These are phyloP conservation scores for Antitrichia curtipendula DNA, from an alignment of 225 moss, liverwort and hornwort species.

Conservation along the genomic window DNA sequence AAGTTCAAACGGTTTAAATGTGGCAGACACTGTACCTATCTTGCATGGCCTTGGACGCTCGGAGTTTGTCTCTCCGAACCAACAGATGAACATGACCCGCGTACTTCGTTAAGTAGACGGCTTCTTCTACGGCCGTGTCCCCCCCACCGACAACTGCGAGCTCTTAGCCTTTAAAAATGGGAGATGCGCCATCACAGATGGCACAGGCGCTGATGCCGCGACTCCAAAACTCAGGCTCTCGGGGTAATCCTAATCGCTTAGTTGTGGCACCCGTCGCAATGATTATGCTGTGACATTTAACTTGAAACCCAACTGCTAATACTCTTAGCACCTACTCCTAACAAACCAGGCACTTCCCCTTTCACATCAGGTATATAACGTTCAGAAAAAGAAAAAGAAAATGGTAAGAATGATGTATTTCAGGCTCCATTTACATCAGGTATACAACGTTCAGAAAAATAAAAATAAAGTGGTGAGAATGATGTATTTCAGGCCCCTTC, in stretches of 20 bases:
- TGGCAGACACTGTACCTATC: conserved; percentile 40
- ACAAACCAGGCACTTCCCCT: neutral
- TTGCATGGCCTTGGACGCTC: conserved; percentile 97
- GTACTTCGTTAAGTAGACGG: conserved; percentile 85
- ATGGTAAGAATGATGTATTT: neutral
- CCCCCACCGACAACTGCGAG: conserved; percentile 95
- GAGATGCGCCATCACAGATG: conserved; percentile 92
- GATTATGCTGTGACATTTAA: conserved; percentile 87
- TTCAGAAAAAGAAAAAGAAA: neutral
- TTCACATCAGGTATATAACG: neutral
- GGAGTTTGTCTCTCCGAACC: conserved; percentile 68
- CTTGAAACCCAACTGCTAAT: conserved; percentile 44
- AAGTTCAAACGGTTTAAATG: neutral
- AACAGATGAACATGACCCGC: conserved; percentile 87
- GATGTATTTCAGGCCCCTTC: neutral
- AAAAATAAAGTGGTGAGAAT: neutral
- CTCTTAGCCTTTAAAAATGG: conserved; percentile 83
- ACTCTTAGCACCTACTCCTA: conserved; percentile 10
- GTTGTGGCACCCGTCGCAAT: conserved; percentile 96
- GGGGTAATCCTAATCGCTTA: conserved; percentile 74
- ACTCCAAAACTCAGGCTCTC: conserved; percentile 94
- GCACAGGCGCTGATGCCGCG: conserved; percentile 92
- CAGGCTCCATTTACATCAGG: neutral
- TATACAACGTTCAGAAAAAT: neutral
- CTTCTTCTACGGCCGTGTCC: conserved; percentile 84